A percentile compares a stretch with the other conserved stretches of the same genome.
These are phyloP conservation scores for Aechmea fasciata DNA, from an alignment of 176 grass and related monocot genomes.

Conservation along the genomic window DNA sequence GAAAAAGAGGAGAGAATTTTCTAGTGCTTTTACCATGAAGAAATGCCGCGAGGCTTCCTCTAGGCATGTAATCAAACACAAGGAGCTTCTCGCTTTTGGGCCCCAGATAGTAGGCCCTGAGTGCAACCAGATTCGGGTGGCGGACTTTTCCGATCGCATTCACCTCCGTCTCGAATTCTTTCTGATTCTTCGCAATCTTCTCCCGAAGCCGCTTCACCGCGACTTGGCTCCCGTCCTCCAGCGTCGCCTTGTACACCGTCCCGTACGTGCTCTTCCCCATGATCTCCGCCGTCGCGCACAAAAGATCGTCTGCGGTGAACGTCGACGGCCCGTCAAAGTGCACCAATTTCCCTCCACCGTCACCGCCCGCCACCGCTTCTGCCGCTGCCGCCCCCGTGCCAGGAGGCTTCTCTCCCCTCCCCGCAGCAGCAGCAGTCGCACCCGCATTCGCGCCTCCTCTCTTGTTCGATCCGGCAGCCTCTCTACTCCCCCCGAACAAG, in stretches of 20 bases:
- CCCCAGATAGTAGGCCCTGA: conserved; percentile 72
- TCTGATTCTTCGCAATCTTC: conserved; percentile 81
- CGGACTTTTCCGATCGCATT: conserved; percentile 63
- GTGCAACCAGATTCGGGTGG: conserved; percentile 67
- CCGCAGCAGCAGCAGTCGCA: conserved; percentile 4
- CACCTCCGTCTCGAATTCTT: conserved; percentile 84
- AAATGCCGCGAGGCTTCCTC: conserved; percentile 73
- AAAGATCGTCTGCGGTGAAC: conserved; percentile 81
- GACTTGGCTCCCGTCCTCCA: conserved; percentile 81
- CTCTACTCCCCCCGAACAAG: conserved; percentile 31
- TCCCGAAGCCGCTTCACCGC: conserved; percentile 85
- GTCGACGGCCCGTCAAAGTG: conserved; percentile 64
- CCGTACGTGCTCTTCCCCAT: conserved; percentile 97
- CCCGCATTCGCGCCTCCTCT: conserved; percentile 18
- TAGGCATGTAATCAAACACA: conserved; percentile 91
- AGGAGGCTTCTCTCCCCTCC: conserved; percentile 33
- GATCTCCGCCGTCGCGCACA: conserved; percentile 95
- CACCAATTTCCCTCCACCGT: conserved; percentile 68
- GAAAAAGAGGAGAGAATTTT: background rate
- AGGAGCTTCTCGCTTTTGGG: conserved; percentile 98
- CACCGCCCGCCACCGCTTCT: conserved; percentile 27
- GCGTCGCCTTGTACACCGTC: conserved; percentile 87
- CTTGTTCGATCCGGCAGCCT: conserved; percentile 24
- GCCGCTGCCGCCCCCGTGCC: background rate
- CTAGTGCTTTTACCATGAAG: conserved; percentile 63